Evolutionary conservation across 208 protist species (phyloP), one percentile per base, ranked within the genome.

Genomic region (Trypanosoma vivax): DNA sequence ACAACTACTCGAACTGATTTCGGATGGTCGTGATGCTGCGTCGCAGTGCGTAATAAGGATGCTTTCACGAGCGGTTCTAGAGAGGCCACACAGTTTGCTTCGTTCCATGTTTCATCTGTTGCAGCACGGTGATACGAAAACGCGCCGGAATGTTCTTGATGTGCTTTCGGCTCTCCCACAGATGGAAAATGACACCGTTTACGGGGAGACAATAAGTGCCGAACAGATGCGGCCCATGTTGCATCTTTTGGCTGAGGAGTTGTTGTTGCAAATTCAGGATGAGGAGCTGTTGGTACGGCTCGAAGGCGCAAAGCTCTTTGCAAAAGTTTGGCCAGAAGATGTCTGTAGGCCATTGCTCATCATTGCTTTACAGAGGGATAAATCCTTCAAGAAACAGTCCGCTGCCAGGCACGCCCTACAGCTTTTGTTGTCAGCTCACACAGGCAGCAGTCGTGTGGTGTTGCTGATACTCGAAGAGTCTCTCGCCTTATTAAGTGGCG

Each of bases 61-160:
- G 64, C 60, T 93, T 34, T 80, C 59, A 4, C 60, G 73, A 5
- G 76, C 82, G 5, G 64, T 86, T 3, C 34, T 79, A 2, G 60
- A 80, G 24, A 73, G 70, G 1, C 86, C 86, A 0, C 76, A 93
- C 56, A 38, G 55, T 4, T 39, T 93, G 24, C 56, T 93, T 14
- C 86, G 81, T 5, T 53, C 79, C n/a, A 48, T 93, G 0, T 90
- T 93, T 53, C 79, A 74, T 28, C 46, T 90, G 29, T 60, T 93
- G 34, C 53, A 82, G 34, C 62, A 78, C 48, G 76, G 76, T 35
- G 73, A 67, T 49, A 14, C 55, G 1, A 33, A 37, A 2, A 73
- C 86, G 5, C 73, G 86, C n/a, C 71, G 65, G 0, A 84, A 87
- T 51, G 77, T 77, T 14, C 50, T 93, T 25, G 76, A 93, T 57